A percentile compares a stretch with the other conserved stretches of the same genome.
phyloP scores from a whole-genome alignment of 306 rosid genomes.

The Senna siamea region DNA sequence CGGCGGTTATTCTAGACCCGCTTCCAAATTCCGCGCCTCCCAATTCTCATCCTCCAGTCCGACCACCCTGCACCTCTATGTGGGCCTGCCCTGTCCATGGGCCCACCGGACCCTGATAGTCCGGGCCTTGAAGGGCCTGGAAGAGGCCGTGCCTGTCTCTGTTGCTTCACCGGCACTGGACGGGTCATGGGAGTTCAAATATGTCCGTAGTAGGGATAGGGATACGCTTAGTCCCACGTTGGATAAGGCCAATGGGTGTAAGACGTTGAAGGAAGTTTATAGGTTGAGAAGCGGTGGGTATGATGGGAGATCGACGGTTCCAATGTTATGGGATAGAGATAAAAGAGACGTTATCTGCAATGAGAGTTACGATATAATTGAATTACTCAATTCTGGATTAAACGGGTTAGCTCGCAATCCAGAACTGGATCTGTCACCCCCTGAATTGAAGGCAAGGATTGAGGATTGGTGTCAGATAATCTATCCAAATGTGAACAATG shows the following conservation, averaged over 20 bases:
- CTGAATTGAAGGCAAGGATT: conserved; percentile 60
- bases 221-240: conserved; percentile 46
- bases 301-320: conserved; percentile 77
- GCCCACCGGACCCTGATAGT: conserved; percentile 93
- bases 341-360: conserved; percentile 70
- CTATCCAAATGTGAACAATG: conserved; percentile 85
- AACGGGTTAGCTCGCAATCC: conserved; percentile 66
- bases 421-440: conserved; percentile 70
- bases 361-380: conserved; percentile 79
- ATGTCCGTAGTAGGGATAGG: not conserved
- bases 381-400: conserved; percentile 70
- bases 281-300: conserved; percentile 65
- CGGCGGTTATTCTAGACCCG: conserved; percentile 73
- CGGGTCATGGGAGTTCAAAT: conserved; percentile 84
- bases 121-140: conserved; percentile 80
- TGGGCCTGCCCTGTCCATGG: conserved; percentile 94
- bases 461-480: conserved; percentile 77
- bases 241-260: conserved; percentile 69
- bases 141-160: conserved; percentile 70
- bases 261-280: conserved; percentile 74
- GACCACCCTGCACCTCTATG: conserved; percentile 66
- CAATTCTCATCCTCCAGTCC: conserved; percentile 33
- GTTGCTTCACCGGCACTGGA: conserved; percentile 73
- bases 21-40: conserved; percentile 67
- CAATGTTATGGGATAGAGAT: conserved; percentile 74